phyloP scores from a whole-genome alignment of 176 grass and related monocot species.

The Oryza glumipatula region DNA sequence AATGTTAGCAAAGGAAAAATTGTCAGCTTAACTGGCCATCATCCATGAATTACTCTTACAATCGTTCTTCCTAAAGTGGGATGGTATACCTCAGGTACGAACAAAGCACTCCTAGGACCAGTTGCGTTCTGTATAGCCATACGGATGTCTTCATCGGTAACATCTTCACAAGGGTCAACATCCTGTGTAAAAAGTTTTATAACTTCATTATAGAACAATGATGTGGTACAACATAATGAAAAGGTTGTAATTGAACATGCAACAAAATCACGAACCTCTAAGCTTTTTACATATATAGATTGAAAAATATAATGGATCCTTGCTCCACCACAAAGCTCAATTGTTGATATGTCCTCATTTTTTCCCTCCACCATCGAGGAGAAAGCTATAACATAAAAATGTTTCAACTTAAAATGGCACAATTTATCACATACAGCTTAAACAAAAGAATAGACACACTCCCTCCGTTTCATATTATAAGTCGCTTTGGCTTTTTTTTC shows the following conservation, averaged over 20 bases:
- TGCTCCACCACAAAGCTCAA: constrained; percentile 96
- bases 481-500: too few relatives aligned
- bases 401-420: constrained; percentile 15
- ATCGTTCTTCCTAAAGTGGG: neutral
- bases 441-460: neutral
- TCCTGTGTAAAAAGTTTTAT: constrained; percentile 54
- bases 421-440: constrained; percentile 2
- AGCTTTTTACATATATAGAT: constrained; percentile 95
- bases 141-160: constrained; percentile 95
- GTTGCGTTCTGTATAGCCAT: constrained; percentile 98
- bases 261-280: constrained; percentile 66
- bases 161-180: constrained; percentile 97
- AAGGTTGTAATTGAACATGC: constrained; percentile 6
- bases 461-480: too few relatives aligned
- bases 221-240: neutral
- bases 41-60: neutral
- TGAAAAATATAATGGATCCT: constrained; percentile 98
- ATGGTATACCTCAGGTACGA: constrained; percentile 84
- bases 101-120: constrained; percentile 92
- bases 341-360: constrained; percentile 89
- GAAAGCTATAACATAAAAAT: constrained; percentile 69
- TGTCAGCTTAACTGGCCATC: constrained; percentile 27
- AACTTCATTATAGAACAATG: constrained; percentile 10
- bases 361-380: constrained; percentile 96
- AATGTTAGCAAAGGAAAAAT: constrained; percentile 25